These are phyloP conservation scores for Zoysia japonica DNA, from an alignment of 176 grass and related monocot species.

Conservation along the genomic window DNA sequence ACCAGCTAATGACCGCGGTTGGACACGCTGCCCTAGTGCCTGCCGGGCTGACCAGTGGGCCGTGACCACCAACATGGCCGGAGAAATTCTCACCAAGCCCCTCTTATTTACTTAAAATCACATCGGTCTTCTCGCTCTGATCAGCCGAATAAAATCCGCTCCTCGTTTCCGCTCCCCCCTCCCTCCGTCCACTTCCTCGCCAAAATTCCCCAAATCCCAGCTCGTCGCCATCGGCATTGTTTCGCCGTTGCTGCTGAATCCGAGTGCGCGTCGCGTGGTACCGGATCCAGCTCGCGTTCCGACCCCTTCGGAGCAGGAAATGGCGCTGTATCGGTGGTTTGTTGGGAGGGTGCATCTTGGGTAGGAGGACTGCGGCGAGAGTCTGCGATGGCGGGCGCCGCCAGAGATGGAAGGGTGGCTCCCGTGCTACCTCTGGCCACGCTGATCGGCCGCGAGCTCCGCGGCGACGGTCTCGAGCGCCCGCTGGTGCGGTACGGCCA, in stretches of 20 bases:
- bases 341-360: constrained; percentile 10
- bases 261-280: neutral
- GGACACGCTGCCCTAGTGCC: neutral
- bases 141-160: constrained; percentile 41
- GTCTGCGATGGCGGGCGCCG: constrained; percentile 42
- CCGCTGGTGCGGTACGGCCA: constrained; percentile 78
- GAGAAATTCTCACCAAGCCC: neutral
- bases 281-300: constrained; percentile 29
- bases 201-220: constrained; percentile 47
- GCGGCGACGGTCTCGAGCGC: constrained; percentile 67
- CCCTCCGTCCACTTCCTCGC: constrained; percentile 8
- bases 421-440: constrained; percentile 66
- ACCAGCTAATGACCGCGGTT: constrained; percentile 17
- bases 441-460: constrained; percentile 74
- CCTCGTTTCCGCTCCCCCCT: constrained; percentile 16
- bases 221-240: constrained; percentile 32
- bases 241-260: constrained; percentile 22
- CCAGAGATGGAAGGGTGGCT: constrained; percentile 33
- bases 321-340: constrained; percentile 31
- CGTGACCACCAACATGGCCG: neutral
- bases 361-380: constrained; percentile 40
- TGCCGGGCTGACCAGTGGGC: constrained; percentile 6
- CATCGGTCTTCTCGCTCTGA: constrained; percentile 18
- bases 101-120: neutral
- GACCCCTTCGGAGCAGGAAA: constrained; percentile 34